Evolutionary conservation across 176 grass and related monocot species (phyloP).

Genomic region (Triticum timopheevii): DNA sequence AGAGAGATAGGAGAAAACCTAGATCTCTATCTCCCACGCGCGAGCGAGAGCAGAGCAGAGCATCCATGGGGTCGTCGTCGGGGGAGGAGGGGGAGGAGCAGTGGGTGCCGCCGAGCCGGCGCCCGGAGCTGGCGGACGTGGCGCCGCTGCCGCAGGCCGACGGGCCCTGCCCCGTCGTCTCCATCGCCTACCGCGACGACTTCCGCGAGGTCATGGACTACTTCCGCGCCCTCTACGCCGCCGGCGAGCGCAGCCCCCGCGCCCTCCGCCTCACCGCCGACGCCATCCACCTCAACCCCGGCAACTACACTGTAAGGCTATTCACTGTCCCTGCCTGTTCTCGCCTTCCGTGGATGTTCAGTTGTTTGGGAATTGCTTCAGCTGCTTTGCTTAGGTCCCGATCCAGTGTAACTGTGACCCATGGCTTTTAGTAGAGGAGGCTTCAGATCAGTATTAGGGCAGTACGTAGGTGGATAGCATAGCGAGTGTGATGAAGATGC

Average conservation of each 20-base stretch:
- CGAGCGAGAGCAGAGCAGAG: background rate
- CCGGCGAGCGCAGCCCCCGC: constrained; percentile 62
- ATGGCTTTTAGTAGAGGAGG: background rate
- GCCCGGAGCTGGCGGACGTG: constrained; percentile 77
- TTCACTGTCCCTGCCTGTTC: background rate
- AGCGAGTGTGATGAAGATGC: background rate
- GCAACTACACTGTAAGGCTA: constrained; percentile 75
- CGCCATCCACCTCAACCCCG: constrained; percentile 72
- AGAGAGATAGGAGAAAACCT: background rate
- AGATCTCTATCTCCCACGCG: background rate
- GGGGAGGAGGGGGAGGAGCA: background rate
- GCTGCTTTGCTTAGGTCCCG: background rate
- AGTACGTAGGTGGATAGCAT: background rate
- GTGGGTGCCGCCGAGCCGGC: constrained; percentile 46
- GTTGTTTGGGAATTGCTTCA: background rate
- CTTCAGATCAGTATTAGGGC: background rate
- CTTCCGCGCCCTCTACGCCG: constrained; percentile 82
- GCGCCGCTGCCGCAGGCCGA: constrained; percentile 71
- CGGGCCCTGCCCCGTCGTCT: constrained; percentile 59
- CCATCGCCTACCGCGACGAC: constrained; percentile 68
- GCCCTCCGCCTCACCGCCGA: constrained; percentile 69
- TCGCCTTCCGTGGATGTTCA: background rate
- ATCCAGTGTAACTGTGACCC: background rate
- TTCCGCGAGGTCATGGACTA: constrained; percentile 95
- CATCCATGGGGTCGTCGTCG: constrained; percentile 15